Evolutionary conservation across 352 stramenopile species (phyloP).

Genomic region (Phytophthora europaea): DNA sequence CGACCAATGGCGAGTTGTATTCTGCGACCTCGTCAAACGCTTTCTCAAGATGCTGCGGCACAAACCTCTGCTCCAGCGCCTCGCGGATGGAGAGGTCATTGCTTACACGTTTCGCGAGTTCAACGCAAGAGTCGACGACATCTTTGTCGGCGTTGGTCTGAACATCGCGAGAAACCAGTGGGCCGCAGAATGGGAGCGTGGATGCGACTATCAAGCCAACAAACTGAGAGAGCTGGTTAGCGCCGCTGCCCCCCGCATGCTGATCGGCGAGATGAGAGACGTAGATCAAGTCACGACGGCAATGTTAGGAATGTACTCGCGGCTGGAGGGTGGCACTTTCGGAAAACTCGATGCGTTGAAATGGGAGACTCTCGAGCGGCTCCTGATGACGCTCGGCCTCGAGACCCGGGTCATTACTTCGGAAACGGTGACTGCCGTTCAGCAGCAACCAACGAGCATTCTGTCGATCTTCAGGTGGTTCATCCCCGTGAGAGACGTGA

Average conservation of each 20-base stretch:
- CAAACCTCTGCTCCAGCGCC: conserved; percentile 14
- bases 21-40: background rate
- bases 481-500: conserved; percentile 14
- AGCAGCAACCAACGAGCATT: background rate
- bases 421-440: background rate
- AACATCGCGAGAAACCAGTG: background rate
- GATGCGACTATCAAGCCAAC: background rate
- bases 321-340: background rate
- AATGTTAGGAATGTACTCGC: conserved; percentile 17
- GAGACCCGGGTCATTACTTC: conserved; percentile 6
- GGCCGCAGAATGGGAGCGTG: conserved; percentile 5
- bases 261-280: conserved; percentile 11
- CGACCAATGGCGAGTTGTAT: background rate
- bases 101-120: conserved; percentile 6
- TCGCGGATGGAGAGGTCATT: conserved; percentile 18
- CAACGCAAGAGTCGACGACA: conserved; percentile 11
- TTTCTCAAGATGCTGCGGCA: conserved; percentile 24
- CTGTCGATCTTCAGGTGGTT: conserved; percentile 24
- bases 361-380: conserved; percentile 7
- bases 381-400: background rate
- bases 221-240: background rate
- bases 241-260: background rate
- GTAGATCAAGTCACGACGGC: conserved; percentile 1
- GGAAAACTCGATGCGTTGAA: conserved; percentile 10
- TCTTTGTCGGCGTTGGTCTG: conserved; percentile 8